phyloP scores from a whole-genome alignment of 2,329 filamentous ascomycete genomes.

The Exutisphaerella laricina region DNA sequence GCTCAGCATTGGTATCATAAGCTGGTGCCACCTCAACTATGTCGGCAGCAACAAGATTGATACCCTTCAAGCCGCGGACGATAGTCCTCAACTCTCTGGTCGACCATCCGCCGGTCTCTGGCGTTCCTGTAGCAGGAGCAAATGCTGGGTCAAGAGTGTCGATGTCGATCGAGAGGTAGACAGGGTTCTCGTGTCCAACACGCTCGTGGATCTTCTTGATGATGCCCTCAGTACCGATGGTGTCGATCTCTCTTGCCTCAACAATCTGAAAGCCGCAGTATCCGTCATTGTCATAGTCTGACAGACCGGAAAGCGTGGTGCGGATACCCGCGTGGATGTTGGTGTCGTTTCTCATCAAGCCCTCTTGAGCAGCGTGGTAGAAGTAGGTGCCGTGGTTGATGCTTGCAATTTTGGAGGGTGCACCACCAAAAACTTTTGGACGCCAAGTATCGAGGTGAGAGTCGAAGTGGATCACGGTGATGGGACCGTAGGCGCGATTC shows the following conservation, averaged over 20 bases:
- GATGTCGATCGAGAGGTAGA: conserved; percentile 81
- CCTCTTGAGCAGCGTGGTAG: conserved; percentile 73
- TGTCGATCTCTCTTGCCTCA: conserved; percentile 67
- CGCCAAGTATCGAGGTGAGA: conserved; percentile 60
- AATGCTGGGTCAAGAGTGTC: conserved; percentile 83
- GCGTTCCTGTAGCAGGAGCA: conserved; percentile 68
- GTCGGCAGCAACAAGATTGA: conserved; percentile 66
- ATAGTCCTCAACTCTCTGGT: conserved; percentile 69
- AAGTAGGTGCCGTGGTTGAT: conserved; percentile 88
- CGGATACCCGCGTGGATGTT: conserved; percentile 86
- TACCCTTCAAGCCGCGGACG: conserved; percentile 60
- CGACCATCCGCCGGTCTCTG: conserved; percentile 70
- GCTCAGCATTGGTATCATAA: conserved; percentile 67
- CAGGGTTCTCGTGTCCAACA: conserved; percentile 60
- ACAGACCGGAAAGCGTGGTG: conserved; percentile 71
- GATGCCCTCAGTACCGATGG: conserved; percentile 63
- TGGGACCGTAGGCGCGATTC: conserved; percentile 61
- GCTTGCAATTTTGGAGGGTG: conserved; percentile 66
- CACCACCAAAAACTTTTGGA: conserved; percentile 81
- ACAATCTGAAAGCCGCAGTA: conserved; percentile 81
- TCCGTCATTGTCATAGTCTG: conserved; percentile 78
- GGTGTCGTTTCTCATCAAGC: conserved; percentile 71
- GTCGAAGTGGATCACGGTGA: conserved; percentile 60
- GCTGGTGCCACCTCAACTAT: conserved; percentile 70
- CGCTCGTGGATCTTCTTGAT: conserved; percentile 70